Evolutionary conservation across 1,139 yeast species (phyloP).

Genomic region (Sugiyamaella castrensis): DNA sequence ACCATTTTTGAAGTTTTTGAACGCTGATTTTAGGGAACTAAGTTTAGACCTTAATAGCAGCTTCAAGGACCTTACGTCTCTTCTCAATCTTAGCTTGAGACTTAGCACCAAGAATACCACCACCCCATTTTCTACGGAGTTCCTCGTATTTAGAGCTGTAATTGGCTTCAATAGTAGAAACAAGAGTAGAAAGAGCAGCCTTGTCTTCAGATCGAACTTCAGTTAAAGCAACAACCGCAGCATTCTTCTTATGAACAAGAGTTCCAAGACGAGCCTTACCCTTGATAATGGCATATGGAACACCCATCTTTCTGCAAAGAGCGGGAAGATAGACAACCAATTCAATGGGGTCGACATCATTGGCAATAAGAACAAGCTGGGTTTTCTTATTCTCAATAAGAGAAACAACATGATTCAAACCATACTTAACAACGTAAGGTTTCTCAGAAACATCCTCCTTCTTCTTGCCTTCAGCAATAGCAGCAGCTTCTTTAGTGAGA

Average conservation of each 20-base stretch:
- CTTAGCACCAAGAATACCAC: constrained; percentile 96
- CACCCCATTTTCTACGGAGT: constrained; percentile 98
- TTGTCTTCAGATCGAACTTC: constrained; percentile 93
- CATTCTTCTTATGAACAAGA: constrained; percentile 93
- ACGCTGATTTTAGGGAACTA: not conserved
- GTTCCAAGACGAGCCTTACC: constrained; percentile 99
- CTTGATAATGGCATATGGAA: constrained; percentile 97
- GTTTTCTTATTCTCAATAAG: constrained; percentile 98
- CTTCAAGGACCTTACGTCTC: constrained; percentile 50
- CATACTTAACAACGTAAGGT: constrained; percentile 95
- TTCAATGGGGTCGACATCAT: constrained; percentile 98
- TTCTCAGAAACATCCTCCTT: constrained; percentile 93
- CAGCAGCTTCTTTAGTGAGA: constrained; percentile 97
- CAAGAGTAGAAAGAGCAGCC: constrained; percentile 86
- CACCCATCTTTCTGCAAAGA: constrained; percentile 98
- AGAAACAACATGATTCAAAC: constrained; percentile 97
- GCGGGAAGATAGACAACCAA: constrained; percentile 96
- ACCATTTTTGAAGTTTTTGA: too few relatives aligned
- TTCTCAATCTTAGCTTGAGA: constrained; percentile 71
- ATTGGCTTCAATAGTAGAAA: constrained; percentile 91
- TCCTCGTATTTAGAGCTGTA: constrained; percentile 91
- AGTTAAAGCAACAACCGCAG: constrained; percentile 95
- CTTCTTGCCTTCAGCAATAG: constrained; percentile 95
- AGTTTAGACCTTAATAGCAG: constrained; percentile 43
- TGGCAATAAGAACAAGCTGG: constrained; percentile 91